These are phyloP conservation scores for Leptomonas seymouri DNA, from an alignment of 208 protist species.

Conservation along the genomic window DNA sequence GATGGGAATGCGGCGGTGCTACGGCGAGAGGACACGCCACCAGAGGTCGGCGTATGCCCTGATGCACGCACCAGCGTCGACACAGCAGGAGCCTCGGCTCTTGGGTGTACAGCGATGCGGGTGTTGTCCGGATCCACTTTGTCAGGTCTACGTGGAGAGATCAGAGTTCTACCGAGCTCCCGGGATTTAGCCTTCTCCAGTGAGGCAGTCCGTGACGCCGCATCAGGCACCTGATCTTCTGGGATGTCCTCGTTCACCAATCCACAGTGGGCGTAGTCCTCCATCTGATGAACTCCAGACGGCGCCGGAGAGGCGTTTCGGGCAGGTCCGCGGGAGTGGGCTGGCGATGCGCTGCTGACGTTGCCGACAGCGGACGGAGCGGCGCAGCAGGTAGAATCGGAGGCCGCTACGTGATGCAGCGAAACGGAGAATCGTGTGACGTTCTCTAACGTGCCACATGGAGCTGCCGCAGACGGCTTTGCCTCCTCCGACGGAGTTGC, in stretches of 20 bases:
- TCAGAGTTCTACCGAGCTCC: background rate
- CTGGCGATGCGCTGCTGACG: background rate
- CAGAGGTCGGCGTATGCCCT: background rate
- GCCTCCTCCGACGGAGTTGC: background rate
- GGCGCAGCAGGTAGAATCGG: background rate
- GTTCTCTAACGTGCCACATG: background rate
- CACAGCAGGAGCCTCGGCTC: background rate
- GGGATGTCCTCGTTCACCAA: constrained; percentile 5
- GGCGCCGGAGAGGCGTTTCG: background rate
- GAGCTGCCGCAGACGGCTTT: background rate
- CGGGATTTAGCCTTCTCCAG: background rate
- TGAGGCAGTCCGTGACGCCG: background rate
- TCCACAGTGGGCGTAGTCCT: background rate
- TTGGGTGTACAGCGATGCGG: background rate
- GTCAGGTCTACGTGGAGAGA: background rate
- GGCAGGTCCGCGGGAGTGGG: background rate
- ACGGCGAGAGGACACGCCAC: background rate
- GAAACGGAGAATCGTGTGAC: background rate
- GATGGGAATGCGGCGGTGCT: background rate
- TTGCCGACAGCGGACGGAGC: background rate
- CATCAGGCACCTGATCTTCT: background rate
- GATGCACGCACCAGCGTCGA: background rate
- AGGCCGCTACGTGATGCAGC: background rate
- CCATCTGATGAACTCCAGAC: background rate
- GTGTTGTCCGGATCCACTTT: background rate